Evolutionary conservation across 805 yeast genomes (phyloP).

Genomic region (Metschnikowia lunata): DNA sequence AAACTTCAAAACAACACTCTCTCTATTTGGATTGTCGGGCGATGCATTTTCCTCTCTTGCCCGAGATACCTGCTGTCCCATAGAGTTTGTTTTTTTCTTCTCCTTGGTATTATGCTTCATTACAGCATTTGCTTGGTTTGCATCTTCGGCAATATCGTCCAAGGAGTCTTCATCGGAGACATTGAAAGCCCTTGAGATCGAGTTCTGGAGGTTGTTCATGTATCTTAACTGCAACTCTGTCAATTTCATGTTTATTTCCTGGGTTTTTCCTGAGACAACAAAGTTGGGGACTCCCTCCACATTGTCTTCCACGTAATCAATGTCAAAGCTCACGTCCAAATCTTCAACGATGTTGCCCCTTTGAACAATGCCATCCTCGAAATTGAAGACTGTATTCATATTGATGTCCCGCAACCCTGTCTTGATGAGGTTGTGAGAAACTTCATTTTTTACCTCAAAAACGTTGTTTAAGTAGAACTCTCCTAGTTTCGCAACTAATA

Average conservation of each 20-base stretch:
- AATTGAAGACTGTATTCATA: slow-evolving; percentile 57
- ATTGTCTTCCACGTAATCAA: slow-evolving; percentile 49
- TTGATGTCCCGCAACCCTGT: slow-evolving; percentile 72
- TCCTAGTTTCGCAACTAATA: slow-evolving; percentile 71
- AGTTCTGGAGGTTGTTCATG: slow-evolving; percentile 50
- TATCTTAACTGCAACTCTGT: slow-evolving; percentile 71
- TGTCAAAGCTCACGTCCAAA: slow-evolving; percentile 56
- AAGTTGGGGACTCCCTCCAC: slow-evolving; percentile 43
- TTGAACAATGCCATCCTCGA: slow-evolving; percentile 45
- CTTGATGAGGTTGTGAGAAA: slow-evolving; percentile 48
- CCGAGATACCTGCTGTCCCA: neutral
- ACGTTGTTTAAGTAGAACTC: slow-evolving; percentile 68
- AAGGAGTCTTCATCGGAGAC: slow-evolving; percentile 35
- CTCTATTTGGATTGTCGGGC: slow-evolving; percentile 24
- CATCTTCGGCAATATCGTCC: slow-evolving; percentile 58
- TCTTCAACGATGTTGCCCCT: slow-evolving; percentile 59
- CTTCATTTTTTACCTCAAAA: slow-evolving; percentile 35
- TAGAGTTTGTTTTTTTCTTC: neutral
- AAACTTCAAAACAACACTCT: slow-evolving; percentile 47
- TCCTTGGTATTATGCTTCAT: slow-evolving; percentile 22
- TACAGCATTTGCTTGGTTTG: slow-evolving; percentile 56
- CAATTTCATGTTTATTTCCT: slow-evolving; percentile 58
- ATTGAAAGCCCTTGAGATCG: slow-evolving; percentile 52
- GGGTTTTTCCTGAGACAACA: slow-evolving; percentile 51
- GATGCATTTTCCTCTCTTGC: slow-evolving; percentile 1